Percentiles rank a stretch among this genome's conserved stretches.
Conservation (phyloP, 768 basidiomycete species). For the Termitomyces sp. region DNA sequence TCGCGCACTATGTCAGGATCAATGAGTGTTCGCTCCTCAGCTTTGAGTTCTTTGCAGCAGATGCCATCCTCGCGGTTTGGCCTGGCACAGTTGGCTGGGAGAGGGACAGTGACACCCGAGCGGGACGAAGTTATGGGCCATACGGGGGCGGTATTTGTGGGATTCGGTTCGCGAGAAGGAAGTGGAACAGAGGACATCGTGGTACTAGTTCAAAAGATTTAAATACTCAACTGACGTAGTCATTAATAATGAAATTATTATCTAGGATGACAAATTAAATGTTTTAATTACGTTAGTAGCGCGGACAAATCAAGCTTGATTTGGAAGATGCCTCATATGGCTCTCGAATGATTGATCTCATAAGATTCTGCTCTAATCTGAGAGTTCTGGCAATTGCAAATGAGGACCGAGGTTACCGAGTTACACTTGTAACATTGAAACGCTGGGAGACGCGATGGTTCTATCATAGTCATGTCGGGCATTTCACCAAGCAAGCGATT, state of each 20-base stretch:
- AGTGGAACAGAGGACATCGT: conserved; percentile 27
- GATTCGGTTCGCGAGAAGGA: conserved; percentile 20
- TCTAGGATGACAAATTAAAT: background rate
- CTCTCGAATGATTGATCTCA: no score
- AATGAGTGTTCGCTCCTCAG: conserved; percentile 75
- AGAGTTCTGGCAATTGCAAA: background rate
- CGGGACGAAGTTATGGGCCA: conserved; percentile 55
- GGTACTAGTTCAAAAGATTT: conserved; percentile 1
- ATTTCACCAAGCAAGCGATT: no score
- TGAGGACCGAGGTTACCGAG: background rate
- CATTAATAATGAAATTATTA: background rate
- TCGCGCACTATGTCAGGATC: conserved; percentile 87
- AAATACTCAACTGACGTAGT: background rate
- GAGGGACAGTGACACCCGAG: conserved; percentile 33
- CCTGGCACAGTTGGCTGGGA: conserved; percentile 53
- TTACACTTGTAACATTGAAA: background rate
- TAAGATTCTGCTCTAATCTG: background rate
- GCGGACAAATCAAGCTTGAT: background rate
- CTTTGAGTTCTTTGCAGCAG: conserved; percentile 87
- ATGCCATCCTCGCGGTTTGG: conserved; percentile 52
- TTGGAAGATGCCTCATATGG: no score
- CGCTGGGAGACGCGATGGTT: background rate
- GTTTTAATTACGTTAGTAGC: background rate
- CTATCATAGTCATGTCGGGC: no score
- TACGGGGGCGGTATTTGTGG: conserved; percentile 42